Conservation (phyloP, 257 asterid species). For the Gentiana straminea region DNA sequence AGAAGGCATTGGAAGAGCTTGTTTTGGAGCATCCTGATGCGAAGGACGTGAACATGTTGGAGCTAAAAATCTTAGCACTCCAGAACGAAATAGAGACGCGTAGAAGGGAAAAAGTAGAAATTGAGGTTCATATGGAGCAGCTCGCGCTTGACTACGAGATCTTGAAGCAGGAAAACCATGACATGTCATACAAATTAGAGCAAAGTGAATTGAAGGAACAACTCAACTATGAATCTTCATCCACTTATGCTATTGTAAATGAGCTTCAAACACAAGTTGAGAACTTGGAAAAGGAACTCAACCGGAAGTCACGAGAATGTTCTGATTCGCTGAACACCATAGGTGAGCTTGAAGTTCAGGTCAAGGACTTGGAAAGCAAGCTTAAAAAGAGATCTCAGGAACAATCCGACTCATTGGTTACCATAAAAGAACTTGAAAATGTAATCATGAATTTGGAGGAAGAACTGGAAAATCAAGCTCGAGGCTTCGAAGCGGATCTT, state of each 20-base stretch:
- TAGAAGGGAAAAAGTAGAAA: conserved; percentile 48
- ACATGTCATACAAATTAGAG: conserved; percentile 34
- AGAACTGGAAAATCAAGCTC: conserved; percentile 52
- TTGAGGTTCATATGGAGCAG: conserved; percentile 33
- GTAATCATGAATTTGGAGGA: conserved; percentile 53
- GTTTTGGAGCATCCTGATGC: conserved; percentile 19
- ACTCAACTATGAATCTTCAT: conserved; percentile 34
- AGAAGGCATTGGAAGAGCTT: conserved; percentile 10
- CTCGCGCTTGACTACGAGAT: conserved; percentile 38
- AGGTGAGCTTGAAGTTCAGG: conserved; percentile 34
- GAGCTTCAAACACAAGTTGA: conserved; percentile 19
- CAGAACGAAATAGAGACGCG: conserved; percentile 49
- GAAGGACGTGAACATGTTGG: conserved; percentile 44
- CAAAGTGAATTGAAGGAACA: conserved; percentile 29
- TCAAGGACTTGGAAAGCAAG: conserved; percentile 46
- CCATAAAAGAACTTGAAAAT: conserved; percentile 43
- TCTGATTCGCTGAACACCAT: conserved; percentile 18
- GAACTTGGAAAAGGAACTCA: conserved; percentile 14
- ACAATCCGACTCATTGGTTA: conserved; percentile 37
- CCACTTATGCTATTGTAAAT: conserved; percentile 39
- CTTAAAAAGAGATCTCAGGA: conserved; percentile 33
- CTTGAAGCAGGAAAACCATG: conserved; percentile 42
- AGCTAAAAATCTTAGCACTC: conserved; percentile 37
- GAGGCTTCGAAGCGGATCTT: conserved; percentile 44
- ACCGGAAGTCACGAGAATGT: conserved; percentile 11